Conservation (phyloP, 257 asterid species). For the Gardenia jasminoides region DNA sequence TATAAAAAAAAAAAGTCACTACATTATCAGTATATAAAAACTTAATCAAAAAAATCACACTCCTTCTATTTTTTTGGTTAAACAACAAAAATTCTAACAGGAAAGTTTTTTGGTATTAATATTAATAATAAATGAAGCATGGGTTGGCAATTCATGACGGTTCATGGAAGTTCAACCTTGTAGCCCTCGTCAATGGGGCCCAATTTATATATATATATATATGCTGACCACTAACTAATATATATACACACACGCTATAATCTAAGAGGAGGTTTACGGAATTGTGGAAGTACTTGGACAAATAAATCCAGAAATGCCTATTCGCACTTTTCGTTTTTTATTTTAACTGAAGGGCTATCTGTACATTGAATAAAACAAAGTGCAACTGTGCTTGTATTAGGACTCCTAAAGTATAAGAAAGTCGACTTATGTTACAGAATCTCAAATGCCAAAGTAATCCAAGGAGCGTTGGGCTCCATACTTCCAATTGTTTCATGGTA, state of each 20-base stretch:
- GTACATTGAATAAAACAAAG: too few relatives aligned
- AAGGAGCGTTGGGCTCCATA: not conserved
- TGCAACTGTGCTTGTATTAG: too few relatives aligned
- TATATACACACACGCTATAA: too few relatives aligned
- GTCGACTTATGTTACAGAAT: not conserved
- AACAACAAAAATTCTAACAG: not conserved
- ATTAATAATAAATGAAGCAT: slow-evolving; percentile 23
- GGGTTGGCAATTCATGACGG: slow-evolving; percentile 45
- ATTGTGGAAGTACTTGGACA: too few relatives aligned
- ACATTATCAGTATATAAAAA: too few relatives aligned
- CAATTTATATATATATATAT: slow-evolving; percentile 18
- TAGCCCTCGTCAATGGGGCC: slow-evolving; percentile 43
- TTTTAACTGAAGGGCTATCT: too few relatives aligned
- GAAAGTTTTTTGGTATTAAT: not conserved
- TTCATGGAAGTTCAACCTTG: slow-evolving; percentile 29
- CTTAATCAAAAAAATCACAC: too few relatives aligned
- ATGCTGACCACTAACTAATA: slow-evolving; percentile 40
- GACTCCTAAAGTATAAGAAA: not conserved
- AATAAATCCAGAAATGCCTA: too few relatives aligned
- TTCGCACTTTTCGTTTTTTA: too few relatives aligned
- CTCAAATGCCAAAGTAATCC: not conserved
- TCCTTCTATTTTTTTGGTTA: not conserved
- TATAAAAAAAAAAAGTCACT: too few relatives aligned
- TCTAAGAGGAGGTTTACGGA: too few relatives aligned
- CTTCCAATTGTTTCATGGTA: not conserved